Evolutionary conservation across 148 eudicot species (phyloP), one percentile per base, ranked within the genome.

Genomic region (Rhododendron henanense): DNA sequence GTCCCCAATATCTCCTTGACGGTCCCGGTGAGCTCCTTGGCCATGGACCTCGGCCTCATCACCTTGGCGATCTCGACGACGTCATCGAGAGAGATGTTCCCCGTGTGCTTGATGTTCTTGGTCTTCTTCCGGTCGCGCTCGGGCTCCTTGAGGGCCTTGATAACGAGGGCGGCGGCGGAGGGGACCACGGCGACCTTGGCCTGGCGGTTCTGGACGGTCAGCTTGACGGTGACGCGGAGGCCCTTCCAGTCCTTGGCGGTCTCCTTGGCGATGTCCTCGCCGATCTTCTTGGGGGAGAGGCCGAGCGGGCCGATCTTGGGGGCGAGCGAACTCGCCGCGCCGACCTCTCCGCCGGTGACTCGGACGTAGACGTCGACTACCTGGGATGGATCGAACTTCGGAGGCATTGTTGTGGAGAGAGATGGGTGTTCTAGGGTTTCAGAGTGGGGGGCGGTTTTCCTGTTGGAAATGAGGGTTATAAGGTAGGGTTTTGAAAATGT

Each of bases 1-100:
- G 97, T 94, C 0, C 97, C 95, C 19, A 94, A 81, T 45, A 94
- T 94, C 93, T 94, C 97, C 91, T 94, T 94, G 13, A 94, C 95
- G 5, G 94, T 92, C 0, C 97, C 95, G 23, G 81, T 82, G 79
- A 94, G 51, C 0, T 92, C 92, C 82, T 94, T 94, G 0, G 95
- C 95, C 95, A 94, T 93, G 23, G 97, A 94, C 9, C 95, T 86
- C 0, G 92, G 87, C 86, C 90, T 86, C 95, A 94, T 93, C 18
- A 94, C 77, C 84, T 86, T 90, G 23, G 95, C 97, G 41, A 94
- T 94, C 91, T 94, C 95, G 44, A 94, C 91, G 6, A 93, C 97
- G 41, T 94, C 95, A 76, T 94, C 97, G 3, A 94, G 89, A 0
- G 94, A 91, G 73, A 94, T 93, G 50, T 94, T 94, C 0, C 95